Evolutionary conservation across 139 green algal species (phyloP), one percentile per base, ranked within the genome.

Genomic region (Chlamydomonas sphaeroides): DNA sequence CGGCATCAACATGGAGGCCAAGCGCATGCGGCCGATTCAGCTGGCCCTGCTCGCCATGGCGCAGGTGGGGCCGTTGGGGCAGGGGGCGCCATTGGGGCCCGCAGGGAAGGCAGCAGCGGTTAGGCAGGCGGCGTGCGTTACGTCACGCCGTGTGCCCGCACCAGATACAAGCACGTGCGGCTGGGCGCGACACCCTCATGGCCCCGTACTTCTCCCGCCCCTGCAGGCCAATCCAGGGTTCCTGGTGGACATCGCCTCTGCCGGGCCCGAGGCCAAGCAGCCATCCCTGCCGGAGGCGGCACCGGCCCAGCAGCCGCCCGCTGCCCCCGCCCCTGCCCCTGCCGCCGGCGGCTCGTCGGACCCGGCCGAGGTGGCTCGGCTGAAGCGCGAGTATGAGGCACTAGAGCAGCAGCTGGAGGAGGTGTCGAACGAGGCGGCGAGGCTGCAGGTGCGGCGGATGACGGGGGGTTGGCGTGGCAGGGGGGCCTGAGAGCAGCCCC

Each of bases 11-110:
- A 86, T 59, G 14, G 62, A 35, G 11, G 82, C 86, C 2, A 38
- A 36, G 56, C 78, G 83, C n/a, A 79, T 90, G 70, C 25, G 66
- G 42, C 86, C 86, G n/a, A 66, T 90, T 1, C 86, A 90, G 82
- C 77, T 76, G 38, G 82, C 86, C 30, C 63, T 88, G 33, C 35
- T 90, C 41, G 32, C 38, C 35, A 77, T 90, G 42, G 45, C 76
- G 62, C 75, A 82, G 73, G 73, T 80, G 73, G 20, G 73, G 32
- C n/a, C n/a, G n/a, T n/a, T n/a, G n/a, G n/a, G 26, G 62, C 7
- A 41, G n/a, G 32, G 25, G 32, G 17, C n/a, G n/a, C n/a, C n/a
- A n/a, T n/a, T 68, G 30, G 32, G 17, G 38, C n/a, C 17, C 30
- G 59, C 15, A 33, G 23, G 11, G 59, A n/a, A n/a, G n/a, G n/a